Percentiles rank a stretch among this genome's conserved stretches.
Evolutionary conservation across 768 basidiomycete species (phyloP).

Genomic region (Hysterangium stoloniferum): DNA sequence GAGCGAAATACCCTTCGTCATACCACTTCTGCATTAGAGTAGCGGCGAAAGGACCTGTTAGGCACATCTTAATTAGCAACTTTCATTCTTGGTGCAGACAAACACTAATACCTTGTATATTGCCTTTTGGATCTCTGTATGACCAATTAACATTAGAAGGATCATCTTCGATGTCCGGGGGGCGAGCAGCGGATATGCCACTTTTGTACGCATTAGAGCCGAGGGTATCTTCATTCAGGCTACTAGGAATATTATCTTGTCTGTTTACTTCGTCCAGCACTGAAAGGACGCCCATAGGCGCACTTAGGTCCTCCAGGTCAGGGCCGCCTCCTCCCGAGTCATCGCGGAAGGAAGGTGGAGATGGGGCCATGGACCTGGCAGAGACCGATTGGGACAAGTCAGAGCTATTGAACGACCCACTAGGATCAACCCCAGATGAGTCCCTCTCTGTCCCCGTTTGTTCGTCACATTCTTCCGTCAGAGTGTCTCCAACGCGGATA

Average conservation of each 20-base stretch:
- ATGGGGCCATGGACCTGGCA: conserved; percentile 5
- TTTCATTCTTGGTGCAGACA: background rate
- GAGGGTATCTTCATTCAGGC: background rate
- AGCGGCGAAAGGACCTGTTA: conserved; percentile 78
- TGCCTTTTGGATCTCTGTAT: conserved; percentile 89
- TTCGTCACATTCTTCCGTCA: conserved; percentile 1
- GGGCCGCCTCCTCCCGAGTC: background rate
- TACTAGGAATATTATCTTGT: background rate
- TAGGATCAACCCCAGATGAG: background rate
- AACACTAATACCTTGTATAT: conserved; percentile 65
- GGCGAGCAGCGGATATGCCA: background rate
- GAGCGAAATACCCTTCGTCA: conserved; percentile 80
- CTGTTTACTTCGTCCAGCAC: background rate
- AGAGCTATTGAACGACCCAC: background rate
- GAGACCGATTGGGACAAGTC: background rate
- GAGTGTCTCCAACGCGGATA: background rate
- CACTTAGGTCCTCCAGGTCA: background rate
- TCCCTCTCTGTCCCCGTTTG: background rate
- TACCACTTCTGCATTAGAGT: conserved; percentile 93
- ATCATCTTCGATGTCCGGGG: conserved; percentile 28
- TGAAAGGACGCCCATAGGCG: background rate
- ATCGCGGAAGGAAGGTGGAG: background rate
- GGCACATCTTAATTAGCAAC: background rate
- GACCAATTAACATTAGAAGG: conserved; percentile 72
- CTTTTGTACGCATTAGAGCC: background rate